Base-by-base conservation (phyloP, 345 rosid species). In the Salix caprea region DNA sequence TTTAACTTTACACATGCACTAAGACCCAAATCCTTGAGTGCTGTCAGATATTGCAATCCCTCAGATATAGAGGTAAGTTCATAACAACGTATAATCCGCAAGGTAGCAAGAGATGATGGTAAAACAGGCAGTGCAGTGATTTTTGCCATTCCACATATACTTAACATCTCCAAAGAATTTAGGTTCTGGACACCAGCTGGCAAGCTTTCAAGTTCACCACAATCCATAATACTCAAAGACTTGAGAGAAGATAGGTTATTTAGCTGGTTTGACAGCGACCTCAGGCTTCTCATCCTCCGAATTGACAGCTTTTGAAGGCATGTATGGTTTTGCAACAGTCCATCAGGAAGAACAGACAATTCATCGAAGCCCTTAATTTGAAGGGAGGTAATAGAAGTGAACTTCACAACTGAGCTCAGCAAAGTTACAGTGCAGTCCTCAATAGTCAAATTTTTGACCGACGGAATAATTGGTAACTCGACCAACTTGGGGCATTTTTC, bases 41-140 rank as follows among this genome's bases (percentile, higher is more conserved):
- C 67, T 2, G 36, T 64, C 15, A 64, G 15, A 2, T 64, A 1
- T 58, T 13, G 26, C 65, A 72, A 0, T n/a, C 66, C 66, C 6
- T 72, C 50, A 4, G 75, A 72, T 36, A 56, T 6, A 72, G 34
- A 21, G 19, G 50, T 6, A 8, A 72, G n/a, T 37, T 13, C 21
- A 0, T 10, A 18, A 37, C 75, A 72, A 0, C 0, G 0, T 10
- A 0, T 0, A n/a, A 72, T 56, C 0, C 0, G 0, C 23, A 72
- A 37, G 1, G 1, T 19, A 5, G 12, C 21, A 32, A 72, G 75
- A 9, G 66, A 72, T 15, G 75, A 6, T 10, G 36, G 10, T 5
- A 37, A 50, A 23, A 12, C 2, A 5, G 66, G 23, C 3, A 40
- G 44, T 6, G 44, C 7, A 40, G 1, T 5, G 36, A 32, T 32